Conservation (phyloP, 805 yeast genomes). For the Zygoascus ofunaensis region DNA sequence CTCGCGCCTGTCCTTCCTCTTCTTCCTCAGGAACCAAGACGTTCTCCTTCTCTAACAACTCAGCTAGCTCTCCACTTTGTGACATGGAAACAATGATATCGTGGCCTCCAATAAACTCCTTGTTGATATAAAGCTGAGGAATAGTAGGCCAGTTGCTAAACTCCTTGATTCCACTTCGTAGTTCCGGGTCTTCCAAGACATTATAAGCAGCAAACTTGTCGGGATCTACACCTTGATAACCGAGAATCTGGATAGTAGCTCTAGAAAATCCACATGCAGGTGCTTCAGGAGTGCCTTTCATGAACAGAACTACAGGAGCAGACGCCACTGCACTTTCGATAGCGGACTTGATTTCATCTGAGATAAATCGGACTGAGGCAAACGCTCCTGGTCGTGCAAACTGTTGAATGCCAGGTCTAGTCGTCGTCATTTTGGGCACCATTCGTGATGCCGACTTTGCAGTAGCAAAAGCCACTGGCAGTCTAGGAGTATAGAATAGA, state of each 20-base stretch:
- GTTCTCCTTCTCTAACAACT: constrained; percentile 66
- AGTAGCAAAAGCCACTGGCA: not conserved
- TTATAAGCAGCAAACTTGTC: constrained; percentile 93
- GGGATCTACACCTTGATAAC: constrained; percentile 97
- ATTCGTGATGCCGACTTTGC: not conserved
- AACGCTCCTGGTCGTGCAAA: not conserved
- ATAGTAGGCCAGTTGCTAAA: constrained; percentile 97
- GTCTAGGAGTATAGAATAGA: not conserved
- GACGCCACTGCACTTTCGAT: constrained; percentile 77
- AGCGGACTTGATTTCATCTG: constrained; percentile 73
- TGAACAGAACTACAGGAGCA: constrained; percentile 91
- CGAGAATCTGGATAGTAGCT: constrained; percentile 85
- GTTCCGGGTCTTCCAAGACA: constrained; percentile 87
- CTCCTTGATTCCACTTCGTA: constrained; percentile 93
- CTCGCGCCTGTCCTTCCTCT: too few species aligned
- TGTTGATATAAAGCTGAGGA: constrained; percentile 83
- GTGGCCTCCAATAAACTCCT: constrained; percentile 95
- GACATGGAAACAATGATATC: constrained; percentile 92
- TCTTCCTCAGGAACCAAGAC: constrained; percentile 71
- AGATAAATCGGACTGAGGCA: constrained; percentile 41
- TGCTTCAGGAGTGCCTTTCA: constrained; percentile 98
- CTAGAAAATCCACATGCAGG: constrained; percentile 98
- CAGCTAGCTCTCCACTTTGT: constrained; percentile 73
- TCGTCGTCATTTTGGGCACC: too few species aligned
- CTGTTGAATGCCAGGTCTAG: too few species aligned